Evolutionary conservation across 2,329 filamentous ascomycete species (phyloP).

Genomic region (Tolypocladium ophioglossoides): DNA sequence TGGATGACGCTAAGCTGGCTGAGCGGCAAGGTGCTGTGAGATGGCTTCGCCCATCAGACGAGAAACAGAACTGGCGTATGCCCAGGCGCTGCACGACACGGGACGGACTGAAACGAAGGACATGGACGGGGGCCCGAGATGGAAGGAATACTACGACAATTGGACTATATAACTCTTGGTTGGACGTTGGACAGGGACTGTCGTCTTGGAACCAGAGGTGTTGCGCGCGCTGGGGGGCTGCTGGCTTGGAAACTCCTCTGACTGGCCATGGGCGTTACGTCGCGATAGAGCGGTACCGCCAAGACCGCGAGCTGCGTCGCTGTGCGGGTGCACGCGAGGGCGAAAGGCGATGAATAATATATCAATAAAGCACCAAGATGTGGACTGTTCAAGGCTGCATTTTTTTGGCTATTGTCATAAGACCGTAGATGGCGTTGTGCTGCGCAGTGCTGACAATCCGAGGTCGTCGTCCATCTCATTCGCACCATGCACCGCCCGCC

Average conservation of each 20-base stretch:
- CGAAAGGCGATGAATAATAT: slow-evolving; percentile 3
- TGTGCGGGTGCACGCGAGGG: not conserved
- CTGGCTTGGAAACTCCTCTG: not conserved
- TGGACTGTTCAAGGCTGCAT: not conserved
- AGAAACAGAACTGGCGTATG: not conserved
- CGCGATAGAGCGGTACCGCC: slow-evolving; percentile 15
- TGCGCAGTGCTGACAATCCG: too few relatives aligned
- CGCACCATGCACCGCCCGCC: slow-evolving; percentile 1
- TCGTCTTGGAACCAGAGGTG: not conserved
- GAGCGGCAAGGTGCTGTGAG: not conserved
- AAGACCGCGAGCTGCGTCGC: not conserved
- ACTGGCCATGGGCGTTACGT: slow-evolving; percentile 12
- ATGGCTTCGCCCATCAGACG: not conserved
- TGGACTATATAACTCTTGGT: not conserved
- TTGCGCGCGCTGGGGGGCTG: not conserved
- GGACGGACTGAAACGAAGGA: not conserved
- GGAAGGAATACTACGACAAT: not conserved
- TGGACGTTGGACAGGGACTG: not conserved
- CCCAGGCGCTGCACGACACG: not conserved
- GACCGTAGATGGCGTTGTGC: not conserved
- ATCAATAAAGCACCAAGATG: not conserved
- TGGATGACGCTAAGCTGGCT: slow-evolving; percentile 4
- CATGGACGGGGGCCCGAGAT: not conserved
- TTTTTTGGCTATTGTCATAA: not conserved
- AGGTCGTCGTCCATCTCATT: not conserved